Percentiles rank a stretch among this genome's conserved stretches.
phyloP scores from a whole-genome alignment of 2,329 filamentous ascomycete species.

The Xylaria sp. region DNA sequence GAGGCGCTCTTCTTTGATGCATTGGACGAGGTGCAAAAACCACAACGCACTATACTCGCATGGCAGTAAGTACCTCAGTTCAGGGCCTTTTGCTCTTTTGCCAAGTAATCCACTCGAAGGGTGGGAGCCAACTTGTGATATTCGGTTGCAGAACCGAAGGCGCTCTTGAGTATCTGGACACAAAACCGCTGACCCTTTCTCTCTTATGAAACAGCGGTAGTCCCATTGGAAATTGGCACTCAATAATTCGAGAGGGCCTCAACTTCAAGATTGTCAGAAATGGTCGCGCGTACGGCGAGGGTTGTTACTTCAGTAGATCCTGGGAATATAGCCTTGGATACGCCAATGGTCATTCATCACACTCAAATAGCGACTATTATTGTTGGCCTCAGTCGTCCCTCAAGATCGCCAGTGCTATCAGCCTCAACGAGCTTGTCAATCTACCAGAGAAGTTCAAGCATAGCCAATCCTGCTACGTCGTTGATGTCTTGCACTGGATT shows the following conservation, averaged over 20 bases:
- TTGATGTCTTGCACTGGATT: conserved; percentile 81
- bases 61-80: conserved; percentile 66
- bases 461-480: conserved; percentile 68
- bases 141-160: no score
- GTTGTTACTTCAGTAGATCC: conserved; percentile 77
- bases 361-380: no score
- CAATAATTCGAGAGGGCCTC: conserved; percentile 82
- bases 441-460: conserved; percentile 65
- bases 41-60: conserved; percentile 70
- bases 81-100: neutral
- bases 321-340: conserved; percentile 64
- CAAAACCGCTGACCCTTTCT: neutral
- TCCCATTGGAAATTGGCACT: conserved; percentile 80
- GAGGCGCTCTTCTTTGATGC: conserved; percentile 75
- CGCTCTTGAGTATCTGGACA: no score
- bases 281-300: conserved; percentile 77
- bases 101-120: neutral
- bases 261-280: conserved; percentile 68
- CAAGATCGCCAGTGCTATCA: conserved; percentile 64
- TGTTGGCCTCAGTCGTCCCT: conserved; percentile 75
- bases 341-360: neutral
- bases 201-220: conserved; percentile 59
- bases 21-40: conserved; percentile 53
- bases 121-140: no score
- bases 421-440: conserved; percentile 87